These are phyloP conservation scores for Cornus florida DNA, from an alignment of 148 eudicot genomes.

Conservation along the genomic window DNA sequence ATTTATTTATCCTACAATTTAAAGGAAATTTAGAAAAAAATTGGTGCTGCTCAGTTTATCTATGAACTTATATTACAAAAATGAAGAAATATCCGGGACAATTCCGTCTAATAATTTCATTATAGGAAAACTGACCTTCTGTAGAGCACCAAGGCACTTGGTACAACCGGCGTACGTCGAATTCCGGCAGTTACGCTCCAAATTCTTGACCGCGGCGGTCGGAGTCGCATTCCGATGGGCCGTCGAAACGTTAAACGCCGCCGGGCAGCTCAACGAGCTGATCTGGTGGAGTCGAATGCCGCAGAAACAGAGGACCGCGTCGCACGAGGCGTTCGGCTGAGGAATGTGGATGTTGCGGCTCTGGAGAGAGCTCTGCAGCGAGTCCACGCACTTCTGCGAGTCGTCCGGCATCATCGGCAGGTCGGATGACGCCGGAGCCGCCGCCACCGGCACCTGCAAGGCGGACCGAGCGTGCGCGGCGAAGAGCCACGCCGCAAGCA, in stretches of 20 bases:
- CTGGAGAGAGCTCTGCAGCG: slow-evolving; percentile 62
- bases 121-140: slow-evolving; percentile 57
- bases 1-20: too few species aligned
- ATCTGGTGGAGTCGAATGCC: slow-evolving; percentile 88
- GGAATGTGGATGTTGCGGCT: slow-evolving; percentile 58
- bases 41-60: too few species aligned
- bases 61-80: too few species aligned
- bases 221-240: slow-evolving; percentile 54
- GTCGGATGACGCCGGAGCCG: slow-evolving; percentile 44
- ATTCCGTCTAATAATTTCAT: not conserved
- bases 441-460: slow-evolving; percentile 40
- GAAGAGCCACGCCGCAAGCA: slow-evolving; percentile 86
- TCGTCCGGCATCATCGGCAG: slow-evolving; percentile 95
- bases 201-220: slow-evolving; percentile 62
- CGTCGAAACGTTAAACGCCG: slow-evolving; percentile 66
- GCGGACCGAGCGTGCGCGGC: slow-evolving; percentile 85
- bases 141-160: slow-evolving; percentile 81
- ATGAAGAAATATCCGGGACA: not conserved
- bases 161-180: slow-evolving; percentile 93
- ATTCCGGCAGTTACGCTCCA: slow-evolving; percentile 76
- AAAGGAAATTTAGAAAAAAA: too few species aligned
- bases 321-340: slow-evolving; percentile 76
- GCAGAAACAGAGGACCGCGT: slow-evolving; percentile 85
- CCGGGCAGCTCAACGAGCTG: slow-evolving; percentile 69
- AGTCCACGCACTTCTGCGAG: slow-evolving; percentile 84